A percentile compares a stretch with the other conserved stretches of the same genome.
These are phyloP conservation scores for Lichtheimia ornata DNA, from an alignment of 371 early-diverging fungal genomes.

Conservation along the genomic window DNA sequence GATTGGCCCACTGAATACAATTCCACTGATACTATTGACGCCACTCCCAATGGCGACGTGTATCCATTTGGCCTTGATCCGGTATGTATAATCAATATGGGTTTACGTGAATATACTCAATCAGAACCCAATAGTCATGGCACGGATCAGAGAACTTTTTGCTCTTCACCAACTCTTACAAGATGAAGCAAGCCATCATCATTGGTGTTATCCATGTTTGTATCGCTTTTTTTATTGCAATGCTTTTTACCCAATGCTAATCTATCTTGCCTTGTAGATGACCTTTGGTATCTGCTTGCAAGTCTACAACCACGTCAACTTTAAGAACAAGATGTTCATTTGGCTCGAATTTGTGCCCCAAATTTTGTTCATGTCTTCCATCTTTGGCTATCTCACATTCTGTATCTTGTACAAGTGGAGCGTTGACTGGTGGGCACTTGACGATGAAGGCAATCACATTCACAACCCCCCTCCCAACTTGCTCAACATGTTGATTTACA, in stretches of 20 bases:
- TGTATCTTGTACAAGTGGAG: conserved; percentile 98
- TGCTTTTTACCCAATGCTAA: background rate
- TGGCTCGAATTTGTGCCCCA: conserved; percentile 94
- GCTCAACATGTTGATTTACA: conserved; percentile 97
- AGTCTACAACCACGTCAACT: conserved; percentile 91
- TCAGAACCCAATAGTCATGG: conserved; percentile 74
- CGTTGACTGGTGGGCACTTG: conserved; percentile 82
- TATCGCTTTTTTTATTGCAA: background rate
- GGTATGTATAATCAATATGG: conserved; percentile 31
- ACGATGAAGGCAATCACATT: conserved; percentile 66
- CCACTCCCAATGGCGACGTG: conserved; percentile 43
- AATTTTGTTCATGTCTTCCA: conserved; percentile 87
- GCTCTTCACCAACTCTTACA: conserved; percentile 98
- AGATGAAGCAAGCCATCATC: conserved; percentile 99
- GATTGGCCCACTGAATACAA: conserved; percentile 55
- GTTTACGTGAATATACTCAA: conserved; percentile 8
- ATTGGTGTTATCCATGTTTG: conserved; percentile 94
- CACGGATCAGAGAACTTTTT: conserved; percentile 91
- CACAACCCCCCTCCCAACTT: conserved; percentile 89
- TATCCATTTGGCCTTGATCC: conserved; percentile 84
- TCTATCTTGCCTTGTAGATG: conserved; percentile 63
- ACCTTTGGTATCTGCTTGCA: conserved; percentile 92
- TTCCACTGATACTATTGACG: conserved; percentile 44
- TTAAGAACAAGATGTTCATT: conserved; percentile 80
- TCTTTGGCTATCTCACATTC: conserved; percentile 96